Evolutionary conservation across 1,139 yeast genomes (phyloP), one percentile per base, ranked within the genome.

Genomic region (Scheffersomyces illinoinensis): DNA sequence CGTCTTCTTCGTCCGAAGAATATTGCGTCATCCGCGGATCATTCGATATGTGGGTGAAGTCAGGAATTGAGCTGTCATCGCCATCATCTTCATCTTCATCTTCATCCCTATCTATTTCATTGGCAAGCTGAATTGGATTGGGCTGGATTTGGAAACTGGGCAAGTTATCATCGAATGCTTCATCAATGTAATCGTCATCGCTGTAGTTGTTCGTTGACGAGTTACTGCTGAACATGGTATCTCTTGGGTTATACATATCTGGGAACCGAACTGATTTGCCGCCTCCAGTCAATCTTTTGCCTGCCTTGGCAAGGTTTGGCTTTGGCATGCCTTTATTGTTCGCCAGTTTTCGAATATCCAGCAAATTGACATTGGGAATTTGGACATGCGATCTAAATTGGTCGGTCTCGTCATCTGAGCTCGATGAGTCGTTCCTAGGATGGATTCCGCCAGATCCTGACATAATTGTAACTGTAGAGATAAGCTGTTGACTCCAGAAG

Each of bases 251-350:
- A 57, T 66, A 69, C 60, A 68, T 69, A 57, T 71, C 79, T 3
- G 79, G 78, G 56, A 75, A 73, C 46, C 77, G 65, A 2, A 74
- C 77, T 18, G 71, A 60, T 56, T 71, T 70, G 54, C 61, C 59
- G 43, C 64, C 62, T 19, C 70, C 71, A 47, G 72, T 70, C 51
- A 74, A 62, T 56, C 70, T 76, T 57, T 73, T 72, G 3, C 77
- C 77, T 1, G 80, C 79, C 60, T 76, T 76, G 21, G 73, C 76
- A 20, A 77, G 60, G 58, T 70, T 70, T 18, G 70, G 59, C 33
- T 64, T 67, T 24, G 72, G 62, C 23, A 68, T 58, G 51, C 59
- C 66, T 53, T 63, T 68, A 50, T 67, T 66, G 33, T 73, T 70
- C 54, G 14, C 24, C 14, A 72, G 70, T 58, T 66, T 68, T 55